Evolutionary conservation across 768 basidiomycete species (phyloP).

Genomic region (Psilocybe cyanescens): DNA sequence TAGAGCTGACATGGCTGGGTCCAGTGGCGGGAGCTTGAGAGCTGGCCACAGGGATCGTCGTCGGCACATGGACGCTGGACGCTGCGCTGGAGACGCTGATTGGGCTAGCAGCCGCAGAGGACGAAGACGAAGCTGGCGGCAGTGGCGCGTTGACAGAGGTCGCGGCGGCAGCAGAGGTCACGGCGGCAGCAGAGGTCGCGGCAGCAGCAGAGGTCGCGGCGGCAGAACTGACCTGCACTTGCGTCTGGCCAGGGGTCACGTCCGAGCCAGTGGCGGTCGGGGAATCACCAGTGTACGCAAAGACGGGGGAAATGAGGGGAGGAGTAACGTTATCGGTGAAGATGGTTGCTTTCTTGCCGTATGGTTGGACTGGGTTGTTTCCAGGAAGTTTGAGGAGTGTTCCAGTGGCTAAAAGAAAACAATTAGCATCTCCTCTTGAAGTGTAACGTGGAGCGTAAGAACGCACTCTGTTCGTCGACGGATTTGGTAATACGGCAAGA

Average conservation of each 20-base stretch:
- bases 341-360: constrained; percentile 35
- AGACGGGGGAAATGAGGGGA: constrained; percentile 44
- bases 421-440: neutral
- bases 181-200: neutral
- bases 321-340: constrained; percentile 40
- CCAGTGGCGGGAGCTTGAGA: neutral
- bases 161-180: neutral
- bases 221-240: neutral
- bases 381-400: constrained; percentile 51
- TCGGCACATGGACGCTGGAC: neutral
- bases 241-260: constrained; percentile 9
- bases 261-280: constrained; percentile 38
- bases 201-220: neutral
- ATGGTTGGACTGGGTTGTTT: constrained; percentile 53
- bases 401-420: constrained; percentile 41
- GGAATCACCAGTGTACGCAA: constrained; percentile 46
- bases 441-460: constrained; percentile 6
- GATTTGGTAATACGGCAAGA: constrained; percentile 49
- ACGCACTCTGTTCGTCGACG: constrained; percentile 49
- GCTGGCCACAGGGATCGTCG: neutral
- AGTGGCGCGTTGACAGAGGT: neutral
- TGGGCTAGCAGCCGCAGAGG: too few relatives aligned
- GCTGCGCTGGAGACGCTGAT: neutral
- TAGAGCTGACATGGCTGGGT: neutral
- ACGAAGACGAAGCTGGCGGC: neutral